phyloP scores from a whole-genome alignment of 2,329 filamentous ascomycete species.

The Pseudogymnoascus sp. region DNA sequence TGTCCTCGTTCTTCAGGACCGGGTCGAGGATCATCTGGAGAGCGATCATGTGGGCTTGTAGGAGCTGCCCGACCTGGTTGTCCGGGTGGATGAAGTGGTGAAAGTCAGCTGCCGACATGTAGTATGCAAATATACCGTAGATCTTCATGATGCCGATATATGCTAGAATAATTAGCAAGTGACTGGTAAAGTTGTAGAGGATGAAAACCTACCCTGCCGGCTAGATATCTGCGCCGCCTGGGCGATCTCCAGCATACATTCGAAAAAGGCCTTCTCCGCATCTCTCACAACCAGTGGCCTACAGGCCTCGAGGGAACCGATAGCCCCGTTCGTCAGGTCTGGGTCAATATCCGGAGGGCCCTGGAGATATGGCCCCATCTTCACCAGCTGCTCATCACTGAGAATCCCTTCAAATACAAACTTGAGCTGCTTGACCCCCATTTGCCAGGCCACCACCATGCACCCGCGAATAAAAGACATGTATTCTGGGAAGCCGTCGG shows the following conservation, averaged over 20 bases:
- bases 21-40: too few species aligned
- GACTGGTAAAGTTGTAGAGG: background rate
- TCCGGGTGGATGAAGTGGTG: too few species aligned
- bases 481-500: conserved; percentile 53
- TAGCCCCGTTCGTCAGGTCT: conserved; percentile 42
- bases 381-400: conserved; percentile 35
- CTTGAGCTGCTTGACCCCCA: conserved; percentile 41
- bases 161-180: too few species aligned
- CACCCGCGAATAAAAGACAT: conserved; percentile 56
- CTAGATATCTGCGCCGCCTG: conserved; percentile 21
- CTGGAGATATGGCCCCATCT: conserved; percentile 41
- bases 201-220: conserved; percentile 19
- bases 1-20: too few species aligned
- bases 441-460: conserved; percentile 48
- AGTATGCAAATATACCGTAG: too few species aligned
- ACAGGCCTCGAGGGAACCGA: conserved; percentile 38
- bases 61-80: too few species aligned
- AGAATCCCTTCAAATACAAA: conserved; percentile 45
- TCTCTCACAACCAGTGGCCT: conserved; percentile 36
- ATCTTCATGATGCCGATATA: too few species aligned
- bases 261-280: conserved; percentile 43
- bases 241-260: conserved; percentile 41
- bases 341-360: conserved; percentile 39
- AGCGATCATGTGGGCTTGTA: too few species aligned
- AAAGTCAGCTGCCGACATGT: too few species aligned